Evolutionary conservation across 129 eudicot genomes (phyloP).

Genomic region (Oenanthe sinensis): DNA sequence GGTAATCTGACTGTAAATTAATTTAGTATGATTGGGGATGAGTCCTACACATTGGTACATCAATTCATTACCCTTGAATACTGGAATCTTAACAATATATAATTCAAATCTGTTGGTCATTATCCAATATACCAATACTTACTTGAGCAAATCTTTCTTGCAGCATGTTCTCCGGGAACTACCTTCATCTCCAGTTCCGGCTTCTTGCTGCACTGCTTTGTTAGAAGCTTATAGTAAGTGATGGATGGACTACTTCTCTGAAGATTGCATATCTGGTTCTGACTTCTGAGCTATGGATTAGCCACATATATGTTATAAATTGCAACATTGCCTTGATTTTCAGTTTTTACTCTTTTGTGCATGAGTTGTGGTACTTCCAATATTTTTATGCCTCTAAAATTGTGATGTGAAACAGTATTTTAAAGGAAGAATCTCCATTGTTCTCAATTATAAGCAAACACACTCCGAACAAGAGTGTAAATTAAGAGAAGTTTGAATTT

Average conservation of each 20-base stretch:
- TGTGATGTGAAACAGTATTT: background rate
- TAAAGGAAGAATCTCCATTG: background rate
- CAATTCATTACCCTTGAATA: background rate
- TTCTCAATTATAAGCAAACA: background rate
- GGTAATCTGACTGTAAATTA: background rate
- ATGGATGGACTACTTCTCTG: background rate
- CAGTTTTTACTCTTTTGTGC: background rate
- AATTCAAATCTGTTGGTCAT: background rate
- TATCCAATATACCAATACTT: background rate
- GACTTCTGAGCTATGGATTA: background rate
- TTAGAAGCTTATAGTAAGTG: slow-evolving; percentile 90
- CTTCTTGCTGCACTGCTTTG: slow-evolving; percentile 94
- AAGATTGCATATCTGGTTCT: background rate
- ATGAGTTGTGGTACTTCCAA: background rate
- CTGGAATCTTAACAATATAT: background rate
- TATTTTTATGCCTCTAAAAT: background rate
- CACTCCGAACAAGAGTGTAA: background rate
- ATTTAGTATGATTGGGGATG: background rate
- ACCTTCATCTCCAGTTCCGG: slow-evolving; percentile 99
- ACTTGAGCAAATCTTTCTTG: slow-evolving; percentile 13
- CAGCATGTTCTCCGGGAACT: slow-evolving; percentile 99
- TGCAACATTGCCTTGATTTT: background rate
- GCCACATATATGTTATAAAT: background rate
- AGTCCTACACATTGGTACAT: background rate
- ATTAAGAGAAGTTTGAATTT: background rate